Percentiles rank a stretch among this genome's conserved stretches.
phyloP scores from a whole-genome alignment of 225 moss, liverwort and hornwort species.

The Straminergon stramineum region DNA sequence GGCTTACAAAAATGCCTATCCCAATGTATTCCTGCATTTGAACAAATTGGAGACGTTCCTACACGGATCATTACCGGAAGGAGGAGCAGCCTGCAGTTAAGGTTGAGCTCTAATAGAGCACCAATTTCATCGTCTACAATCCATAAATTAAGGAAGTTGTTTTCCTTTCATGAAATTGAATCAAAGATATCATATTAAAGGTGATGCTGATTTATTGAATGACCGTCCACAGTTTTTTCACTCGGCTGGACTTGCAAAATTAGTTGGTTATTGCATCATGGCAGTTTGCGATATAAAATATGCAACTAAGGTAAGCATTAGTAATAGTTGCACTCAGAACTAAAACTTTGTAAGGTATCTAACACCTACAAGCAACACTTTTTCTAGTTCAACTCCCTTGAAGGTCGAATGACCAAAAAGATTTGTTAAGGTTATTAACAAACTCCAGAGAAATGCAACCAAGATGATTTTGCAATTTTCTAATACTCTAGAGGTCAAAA shows the following conservation, averaged over 20 bases:
- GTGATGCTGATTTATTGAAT: not conserved
- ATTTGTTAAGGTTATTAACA: too few species aligned
- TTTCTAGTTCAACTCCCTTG: too few species aligned
- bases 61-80: constrained; percentile 61
- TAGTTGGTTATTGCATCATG: too few species aligned
- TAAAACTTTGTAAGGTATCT: not conserved
- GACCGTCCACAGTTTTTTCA: too few species aligned
- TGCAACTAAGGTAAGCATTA: not conserved
- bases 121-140: constrained; percentile 49
- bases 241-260: too few species aligned
- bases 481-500: too few species aligned
- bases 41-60: constrained; percentile 70
- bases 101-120: constrained; percentile 60
- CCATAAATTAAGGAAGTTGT: constrained; percentile 2
- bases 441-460: too few species aligned
- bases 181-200: not conserved
- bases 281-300: too few species aligned
- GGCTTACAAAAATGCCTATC: too few species aligned
- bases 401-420: too few species aligned
- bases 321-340: not conserved
- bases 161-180: not conserved
- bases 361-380: too few species aligned
- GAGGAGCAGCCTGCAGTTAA: constrained; percentile 75
- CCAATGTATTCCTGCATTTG: constrained; percentile 19
- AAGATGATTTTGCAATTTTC: too few species aligned